Conservation (phyloP, 2,329 filamentous ascomycete species). For the Botrytis elliptica region DNA sequence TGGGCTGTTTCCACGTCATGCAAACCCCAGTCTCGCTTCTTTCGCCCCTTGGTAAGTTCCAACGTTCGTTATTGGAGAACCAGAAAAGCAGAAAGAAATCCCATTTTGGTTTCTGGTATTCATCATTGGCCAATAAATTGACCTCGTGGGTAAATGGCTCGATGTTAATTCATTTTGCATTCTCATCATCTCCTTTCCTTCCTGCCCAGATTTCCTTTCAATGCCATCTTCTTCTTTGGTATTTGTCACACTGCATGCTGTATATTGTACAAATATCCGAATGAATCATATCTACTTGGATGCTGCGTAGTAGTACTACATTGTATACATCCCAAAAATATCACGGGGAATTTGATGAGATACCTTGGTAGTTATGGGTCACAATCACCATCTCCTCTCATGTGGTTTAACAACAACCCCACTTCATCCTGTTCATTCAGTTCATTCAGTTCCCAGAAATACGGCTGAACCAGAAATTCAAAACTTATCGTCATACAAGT, state of each 20-base stretch:
- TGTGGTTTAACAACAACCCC: not conserved
- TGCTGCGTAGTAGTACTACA: constrained; percentile 9
- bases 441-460: constrained; percentile 6
- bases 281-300: not conserved
- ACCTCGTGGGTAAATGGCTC: constrained; percentile 26
- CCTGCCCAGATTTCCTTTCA: not conserved
- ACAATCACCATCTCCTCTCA: not conserved
- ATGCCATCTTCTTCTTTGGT: not conserved
- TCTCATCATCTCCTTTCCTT: not conserved
- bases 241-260: not conserved
- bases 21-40: constrained; percentile 29
- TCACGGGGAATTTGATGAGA: not conserved
- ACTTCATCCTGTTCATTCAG: not conserved
- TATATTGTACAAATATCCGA: not conserved
- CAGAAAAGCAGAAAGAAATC: not conserved
- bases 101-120: not conserved
- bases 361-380: not conserved
- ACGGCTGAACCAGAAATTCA: constrained; percentile 13
- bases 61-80: constrained; percentile 18
- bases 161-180: constrained; percentile 18
- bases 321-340: not conserved
- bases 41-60: constrained; percentile 36
- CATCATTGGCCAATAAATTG: constrained; percentile 25
- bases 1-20: constrained; percentile 27
- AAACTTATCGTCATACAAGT: constrained; percentile 3